phyloP scores from a whole-genome alignment of 1,284 basidiomycete species.

The Spongiforma sp. region DNA sequence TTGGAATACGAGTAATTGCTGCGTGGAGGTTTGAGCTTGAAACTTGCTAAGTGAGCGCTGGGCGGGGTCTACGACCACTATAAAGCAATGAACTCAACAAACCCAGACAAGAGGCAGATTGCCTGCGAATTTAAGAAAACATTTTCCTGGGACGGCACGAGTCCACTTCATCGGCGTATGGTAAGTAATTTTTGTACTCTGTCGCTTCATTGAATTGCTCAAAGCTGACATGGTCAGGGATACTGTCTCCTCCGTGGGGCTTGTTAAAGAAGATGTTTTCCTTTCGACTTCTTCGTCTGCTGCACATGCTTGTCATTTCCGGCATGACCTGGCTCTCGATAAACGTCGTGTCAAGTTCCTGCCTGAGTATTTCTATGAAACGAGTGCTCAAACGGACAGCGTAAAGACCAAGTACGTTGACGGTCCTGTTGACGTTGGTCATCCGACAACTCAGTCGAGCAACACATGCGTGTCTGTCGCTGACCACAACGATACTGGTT shows the following conservation, averaged over 20 bases:
- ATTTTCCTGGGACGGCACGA: conserved; percentile 22
- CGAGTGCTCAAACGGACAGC: conserved; percentile 12
- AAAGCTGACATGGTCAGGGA: conserved; percentile 18
- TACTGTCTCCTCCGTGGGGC: conserved; percentile 35
- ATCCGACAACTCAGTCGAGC: no score
- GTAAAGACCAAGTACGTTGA: background rate
- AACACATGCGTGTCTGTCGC: no score
- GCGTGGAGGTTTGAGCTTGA: background rate
- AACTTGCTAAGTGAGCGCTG: background rate
- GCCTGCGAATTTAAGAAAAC: conserved; percentile 26
- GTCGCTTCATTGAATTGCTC: background rate
- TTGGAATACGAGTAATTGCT: conserved; percentile 17
- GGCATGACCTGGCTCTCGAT: conserved; percentile 36
- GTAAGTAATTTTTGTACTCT: no score
- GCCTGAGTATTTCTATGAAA: conserved; percentile 37
- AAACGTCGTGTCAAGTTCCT: conserved; percentile 43
- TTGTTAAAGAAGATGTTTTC: conserved; percentile 26
- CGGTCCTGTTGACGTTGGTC: no score
- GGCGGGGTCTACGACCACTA: conserved; percentile 27
- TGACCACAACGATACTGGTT: no score
- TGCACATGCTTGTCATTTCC: conserved; percentile 30
- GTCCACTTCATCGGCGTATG: conserved; percentile 34
- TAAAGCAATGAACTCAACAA: conserved; percentile 12
- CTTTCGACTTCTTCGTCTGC: conserved; percentile 25
- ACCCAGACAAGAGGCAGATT: conserved; percentile 15